Base-by-base conservation (phyloP, 306 rosid species). In the Trifolium subterraneum region DNA sequence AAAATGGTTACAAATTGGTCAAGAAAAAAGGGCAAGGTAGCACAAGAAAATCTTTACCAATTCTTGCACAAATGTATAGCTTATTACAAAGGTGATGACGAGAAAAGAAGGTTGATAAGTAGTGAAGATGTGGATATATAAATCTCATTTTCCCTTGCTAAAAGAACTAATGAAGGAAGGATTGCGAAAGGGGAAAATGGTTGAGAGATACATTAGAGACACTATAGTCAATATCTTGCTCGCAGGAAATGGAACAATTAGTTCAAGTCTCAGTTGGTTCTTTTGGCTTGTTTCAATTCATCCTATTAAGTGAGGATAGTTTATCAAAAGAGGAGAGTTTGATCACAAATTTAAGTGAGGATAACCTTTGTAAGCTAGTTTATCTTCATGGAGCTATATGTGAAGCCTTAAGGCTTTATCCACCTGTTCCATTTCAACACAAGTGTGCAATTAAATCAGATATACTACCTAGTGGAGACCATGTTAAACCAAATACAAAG, bases 311-410 rank as follows among this genome's bases (percentile, higher is more conserved):
- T 1, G 31, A 48, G 31, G 70, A 61, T 25, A 72, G 13, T 44
- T 2, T 13, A 36, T 20, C 16, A 42, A 5, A 70, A 13, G 54
- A 71, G 10, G 54, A 8, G 8, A 41, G 42, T 3, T 42, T 4
- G 35, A 48, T 60, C 0, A 27, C 1, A n/a, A 16, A 3, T 41
- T 31, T 19, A 7, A 14, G 11, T 9, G 18, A 63, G 1, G 64
- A 63, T 12, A 10, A 12, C 10, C 13, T 62, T 48, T 9, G 14
- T 7, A 48, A 63, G 51, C 63, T 62, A 5, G 64, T 74, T 20
- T 74, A 74, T 10, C 63, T 74, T 2, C 71, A 63, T 50, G 78
- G 78, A 45, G 78, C 71, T 62, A 47, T 74, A 35, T 48, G 64
- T 63, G 78, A 74, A 74, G 16, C 78, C 20, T 50, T 74, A 36